Percentiles rank a stretch among this genome's conserved stretches.
These are phyloP conservation scores for Pyrenochaeta sp. DNA, from an alignment of 2,329 filamentous ascomycete genomes.

Conservation along the genomic window DNA sequence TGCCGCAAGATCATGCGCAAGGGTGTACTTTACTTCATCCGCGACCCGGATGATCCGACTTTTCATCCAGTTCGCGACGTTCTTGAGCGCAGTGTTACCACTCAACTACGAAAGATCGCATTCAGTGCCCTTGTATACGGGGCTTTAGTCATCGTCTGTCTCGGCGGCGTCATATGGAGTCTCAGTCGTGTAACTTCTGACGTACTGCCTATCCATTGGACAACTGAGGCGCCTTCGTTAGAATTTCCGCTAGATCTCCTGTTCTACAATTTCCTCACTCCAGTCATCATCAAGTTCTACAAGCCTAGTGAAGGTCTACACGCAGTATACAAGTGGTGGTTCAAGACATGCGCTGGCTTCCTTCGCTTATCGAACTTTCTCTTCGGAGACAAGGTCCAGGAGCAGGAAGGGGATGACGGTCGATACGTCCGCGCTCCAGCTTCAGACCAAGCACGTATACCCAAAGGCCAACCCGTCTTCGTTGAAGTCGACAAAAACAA, in stretches of 20 bases:
- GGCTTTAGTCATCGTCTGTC: slow-evolving; percentile 87
- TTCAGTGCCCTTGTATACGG: slow-evolving; percentile 97
- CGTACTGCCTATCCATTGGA: slow-evolving; percentile 91
- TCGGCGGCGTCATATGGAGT: slow-evolving; percentile 97
- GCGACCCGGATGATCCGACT: slow-evolving; percentile 96
- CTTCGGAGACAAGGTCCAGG: slow-evolving; percentile 80
- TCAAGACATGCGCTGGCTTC: slow-evolving; percentile 80
- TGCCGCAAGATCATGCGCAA: slow-evolving; percentile 96
- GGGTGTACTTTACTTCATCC: slow-evolving; percentile 96
- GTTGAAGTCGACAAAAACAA: slow-evolving; percentile 76
- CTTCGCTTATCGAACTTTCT: slow-evolving; percentile 91
- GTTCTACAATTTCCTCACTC: slow-evolving; percentile 97
- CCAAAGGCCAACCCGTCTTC: slow-evolving; percentile 84
- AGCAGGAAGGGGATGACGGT: slow-evolving; percentile 86
- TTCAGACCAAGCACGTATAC: slow-evolving; percentile 93
- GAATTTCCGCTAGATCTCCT: slow-evolving; percentile 95
- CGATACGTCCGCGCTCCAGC: slow-evolving; percentile 91
- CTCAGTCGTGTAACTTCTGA: slow-evolving; percentile 72
- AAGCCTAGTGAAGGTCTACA: slow-evolving; percentile 86
- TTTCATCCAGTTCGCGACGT: slow-evolving; percentile 98
- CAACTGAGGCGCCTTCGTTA: slow-evolving; percentile 87
- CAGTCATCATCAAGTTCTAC: slow-evolving; percentile 82
- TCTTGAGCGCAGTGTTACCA: slow-evolving; percentile 88
- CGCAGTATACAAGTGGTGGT: slow-evolving; percentile 94
- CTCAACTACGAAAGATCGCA: slow-evolving; percentile 92